Evolutionary conservation across 2,329 filamentous ascomycete genomes (phyloP).

Genomic region (Coniochaeta sp.): DNA sequence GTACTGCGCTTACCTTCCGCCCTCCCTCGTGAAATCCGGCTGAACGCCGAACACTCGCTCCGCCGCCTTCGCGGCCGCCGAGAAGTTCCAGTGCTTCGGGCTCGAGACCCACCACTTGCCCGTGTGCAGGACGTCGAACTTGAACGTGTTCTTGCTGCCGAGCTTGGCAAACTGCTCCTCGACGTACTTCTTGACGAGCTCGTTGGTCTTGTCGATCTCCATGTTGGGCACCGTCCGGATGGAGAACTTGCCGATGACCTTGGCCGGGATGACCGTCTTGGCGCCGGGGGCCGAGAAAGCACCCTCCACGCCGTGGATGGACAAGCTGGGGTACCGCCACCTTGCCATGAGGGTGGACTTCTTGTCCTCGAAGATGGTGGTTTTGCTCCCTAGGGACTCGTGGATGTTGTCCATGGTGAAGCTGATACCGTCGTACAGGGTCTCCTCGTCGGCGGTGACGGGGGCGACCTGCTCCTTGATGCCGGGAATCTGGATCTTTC

Average conservation of each 20-base stretch:
- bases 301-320: constrained; percentile 89
- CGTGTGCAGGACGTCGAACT: constrained; percentile 75
- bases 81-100: constrained; percentile 98
- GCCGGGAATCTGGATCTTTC: constrained; percentile 91
- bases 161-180: constrained; percentile 80
- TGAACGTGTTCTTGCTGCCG: constrained; percentile 84
- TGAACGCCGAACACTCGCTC: constrained; percentile 89
- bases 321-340: constrained; percentile 92
- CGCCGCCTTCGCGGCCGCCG: constrained; percentile 88
- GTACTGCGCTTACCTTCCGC: constrained; percentile 64
- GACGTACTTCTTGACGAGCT: constrained; percentile 75
- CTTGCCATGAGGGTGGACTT: constrained; percentile 90
- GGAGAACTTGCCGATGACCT: constrained; percentile 96
- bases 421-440: constrained; percentile 80
- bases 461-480: constrained; percentile 90
- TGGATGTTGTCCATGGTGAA: constrained; percentile 97
- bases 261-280: constrained; percentile 97
- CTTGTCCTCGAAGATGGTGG: constrained; percentile 81
- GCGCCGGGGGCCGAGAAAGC: constrained; percentile 89
- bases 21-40: constrained; percentile 93
- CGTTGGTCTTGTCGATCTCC: constrained; percentile 86
- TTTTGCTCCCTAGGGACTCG: constrained; percentile 83
- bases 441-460: constrained; percentile 76
- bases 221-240: constrained; percentile 97
- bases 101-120: constrained; percentile 99